Base-by-base conservation (phyloP, 768 basidiomycete genomes). In the Termitomyces sp. region DNA sequence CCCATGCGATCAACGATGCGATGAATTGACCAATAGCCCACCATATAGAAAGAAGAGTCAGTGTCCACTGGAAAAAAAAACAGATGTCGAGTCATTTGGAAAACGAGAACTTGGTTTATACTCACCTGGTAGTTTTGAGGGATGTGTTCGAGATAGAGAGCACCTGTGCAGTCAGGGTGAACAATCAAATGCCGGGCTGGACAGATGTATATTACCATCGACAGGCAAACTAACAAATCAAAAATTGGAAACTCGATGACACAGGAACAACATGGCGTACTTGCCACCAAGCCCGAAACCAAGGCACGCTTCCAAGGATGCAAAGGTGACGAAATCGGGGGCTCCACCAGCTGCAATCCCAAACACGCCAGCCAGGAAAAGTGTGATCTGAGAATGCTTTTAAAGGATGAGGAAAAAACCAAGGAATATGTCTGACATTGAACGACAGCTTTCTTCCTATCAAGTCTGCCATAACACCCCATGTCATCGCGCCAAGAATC, bases 201-300 rank as follows among this genome's bases (percentile, higher is more conserved):
- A 46, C 26, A 5, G 23, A 46, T 7, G 13, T 23, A 46, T 14
- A 13, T 2, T 46, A 84, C 82, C 72, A 70, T 82, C 77, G 51
- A 81, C 73, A 60, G 79, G 78, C 26, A 80, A 66, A 56, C 78
- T 79, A 2, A 26, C 3, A 51, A 23, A 13, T 23, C 30, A 9
- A 40, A 66, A 53, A 18, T 40, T 14, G 63, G 63, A 48, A 70
- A 66, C 47, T 49, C 26, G 3, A 16, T 20, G n/a, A 18, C n/a
- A n/a, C 12, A n/a, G 10, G 4, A 70, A 38, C n/a, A 28, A 48
- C 43, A 20, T 46, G 36, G 57, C 82, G 59, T 66, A 75, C 78
- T 83, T 79, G 66, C 83, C 82, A 53, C 81, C 80, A 7, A 82
- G 66, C n/a, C 81, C 81, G 56, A 82, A 79, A 30, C 79, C 80